Evolutionary conservation across 176 grass and related monocot species (phyloP).

Genomic region (Carex cristatella): DNA sequence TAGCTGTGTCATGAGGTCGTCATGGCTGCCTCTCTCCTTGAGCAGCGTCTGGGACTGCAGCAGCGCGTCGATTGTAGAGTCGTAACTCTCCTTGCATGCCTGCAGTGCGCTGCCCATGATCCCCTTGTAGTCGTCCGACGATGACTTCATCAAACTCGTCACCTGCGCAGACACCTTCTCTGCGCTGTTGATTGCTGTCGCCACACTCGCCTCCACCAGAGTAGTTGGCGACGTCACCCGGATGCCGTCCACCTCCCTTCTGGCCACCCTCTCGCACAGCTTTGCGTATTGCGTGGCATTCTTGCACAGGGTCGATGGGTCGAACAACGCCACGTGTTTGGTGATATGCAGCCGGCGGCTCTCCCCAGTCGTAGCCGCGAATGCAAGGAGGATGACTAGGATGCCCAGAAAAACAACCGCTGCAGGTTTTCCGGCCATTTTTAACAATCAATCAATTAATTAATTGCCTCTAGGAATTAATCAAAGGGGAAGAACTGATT

Average conservation of each 20-base stretch:
- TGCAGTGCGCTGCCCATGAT: constrained; percentile 11
- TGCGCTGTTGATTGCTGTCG: neutral
- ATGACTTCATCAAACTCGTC: neutral
- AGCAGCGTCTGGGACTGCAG: neutral
- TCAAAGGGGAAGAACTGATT: constrained; percentile 2
- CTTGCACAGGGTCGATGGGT: neutral
- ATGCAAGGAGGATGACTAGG: neutral
- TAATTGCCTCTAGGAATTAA: neutral
- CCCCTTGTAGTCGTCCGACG: neutral
- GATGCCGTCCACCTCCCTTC: neutral
- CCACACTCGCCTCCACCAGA: neutral
- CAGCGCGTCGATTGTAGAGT: neutral
- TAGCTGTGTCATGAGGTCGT: constrained; percentile 1
- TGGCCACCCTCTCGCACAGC: neutral
- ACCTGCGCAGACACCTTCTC: neutral
- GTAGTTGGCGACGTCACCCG: neutral
- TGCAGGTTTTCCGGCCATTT: neutral
- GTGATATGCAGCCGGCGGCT: neutral
- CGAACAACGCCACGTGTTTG: neutral
- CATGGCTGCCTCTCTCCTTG: neutral
- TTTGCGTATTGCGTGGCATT: neutral
- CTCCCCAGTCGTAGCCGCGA: neutral
- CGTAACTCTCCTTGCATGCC: neutral
- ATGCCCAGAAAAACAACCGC: neutral
- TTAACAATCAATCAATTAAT: neutral